Evolutionary conservation across 768 basidiomycete genomes (phyloP), one percentile per base, ranked within the genome.

Genomic region (Galerina sulciceps): DNA sequence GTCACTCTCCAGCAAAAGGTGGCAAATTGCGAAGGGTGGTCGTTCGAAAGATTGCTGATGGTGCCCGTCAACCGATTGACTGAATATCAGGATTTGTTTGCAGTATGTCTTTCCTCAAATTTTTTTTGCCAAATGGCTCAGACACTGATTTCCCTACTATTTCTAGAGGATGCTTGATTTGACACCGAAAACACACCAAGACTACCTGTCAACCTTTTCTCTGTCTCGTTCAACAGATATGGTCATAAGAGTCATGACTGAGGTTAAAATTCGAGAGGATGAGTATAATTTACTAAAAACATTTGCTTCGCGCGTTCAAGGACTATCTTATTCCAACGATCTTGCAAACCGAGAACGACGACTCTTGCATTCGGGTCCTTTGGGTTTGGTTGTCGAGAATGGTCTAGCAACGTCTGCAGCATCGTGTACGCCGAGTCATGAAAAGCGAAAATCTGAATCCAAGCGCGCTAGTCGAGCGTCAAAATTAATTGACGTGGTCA

Each of bases 231-330:
- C 87, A 2, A 88, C 86, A 15, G 86, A 91, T 58, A 74, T 87
- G 61, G 82, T 89, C 42, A 86, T 96, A 58, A 83, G 85, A 23
- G 88, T 89, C 2, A 83, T 97, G 74, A 86, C 87, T 40, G 93
- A 94, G 66, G 93, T 96, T 61, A 94, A 95, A 67, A 73, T 82
- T 10, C 84, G 92, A 17, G 94, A 96, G 71, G 92, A 94, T 51
- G 92, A 94, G 60, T 93, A 95, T 68, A 86, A 87, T n/a, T 72
- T 85, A 37, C 77, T 92, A 35, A 90, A 90, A 69, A 72, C 79
- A 17, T 78, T 93, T 17, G 74, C 85, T 13, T 69, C 73, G 6
- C 80, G 82, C 0, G 84, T 96, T 59, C 76, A 81, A 20, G 89
- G 89, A 1, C 68, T 91, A 4, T 81, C 86, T 1, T 71, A 80